These are phyloP conservation scores for Pseudopediastrum boryanum DNA, from an alignment of 139 green algal genomes.

Conservation along the genomic window DNA sequence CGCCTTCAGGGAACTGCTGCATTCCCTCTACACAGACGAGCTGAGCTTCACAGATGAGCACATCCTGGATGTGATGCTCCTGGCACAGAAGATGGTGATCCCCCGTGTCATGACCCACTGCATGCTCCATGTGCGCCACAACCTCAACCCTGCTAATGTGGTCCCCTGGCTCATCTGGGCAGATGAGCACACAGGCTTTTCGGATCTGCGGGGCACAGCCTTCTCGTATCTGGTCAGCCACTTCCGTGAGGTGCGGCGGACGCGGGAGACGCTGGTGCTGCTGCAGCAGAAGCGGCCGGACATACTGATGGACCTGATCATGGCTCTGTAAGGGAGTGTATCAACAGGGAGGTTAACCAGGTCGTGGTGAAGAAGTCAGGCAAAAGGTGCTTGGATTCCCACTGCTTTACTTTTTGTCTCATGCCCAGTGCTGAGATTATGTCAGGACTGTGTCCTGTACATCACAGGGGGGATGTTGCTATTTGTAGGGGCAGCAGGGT, in stretches of 20 bases:
- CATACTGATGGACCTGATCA: slow-evolving; percentile 22
- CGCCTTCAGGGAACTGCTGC: slow-evolving; percentile 17
- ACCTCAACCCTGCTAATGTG: slow-evolving; percentile 14
- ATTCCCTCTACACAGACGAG: slow-evolving; percentile 32
- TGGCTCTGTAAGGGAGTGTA: slow-evolving; percentile 14
- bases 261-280: slow-evolving; percentile 11
- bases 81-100: slow-evolving; percentile 38
- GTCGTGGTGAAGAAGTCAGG: no score
- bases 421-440: no score
- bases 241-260: slow-evolving; percentile 29
- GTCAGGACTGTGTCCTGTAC: no score
- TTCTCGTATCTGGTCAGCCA: slow-evolving; percentile 29
- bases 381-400: no score
- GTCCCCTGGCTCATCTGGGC: slow-evolving; percentile 31
- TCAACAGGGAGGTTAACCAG: no score
- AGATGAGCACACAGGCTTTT: slow-evolving; percentile 29
- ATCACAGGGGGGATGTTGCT: no score
- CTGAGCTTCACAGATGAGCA: slow-evolving; percentile 24
- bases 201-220: slow-evolving; percentile 18
- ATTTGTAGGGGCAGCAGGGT: no score
- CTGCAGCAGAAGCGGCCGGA: slow-evolving; percentile 14
- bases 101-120: slow-evolving; percentile 29
- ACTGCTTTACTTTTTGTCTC: no score
- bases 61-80: slow-evolving; percentile 29
- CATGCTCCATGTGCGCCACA: slow-evolving; percentile 30